Percentiles rank a stretch among this genome's conserved stretches.
Evolutionary conservation across 139 green algal genomes (phyloP).

Genomic region (Micractinium sp.): DNA sequence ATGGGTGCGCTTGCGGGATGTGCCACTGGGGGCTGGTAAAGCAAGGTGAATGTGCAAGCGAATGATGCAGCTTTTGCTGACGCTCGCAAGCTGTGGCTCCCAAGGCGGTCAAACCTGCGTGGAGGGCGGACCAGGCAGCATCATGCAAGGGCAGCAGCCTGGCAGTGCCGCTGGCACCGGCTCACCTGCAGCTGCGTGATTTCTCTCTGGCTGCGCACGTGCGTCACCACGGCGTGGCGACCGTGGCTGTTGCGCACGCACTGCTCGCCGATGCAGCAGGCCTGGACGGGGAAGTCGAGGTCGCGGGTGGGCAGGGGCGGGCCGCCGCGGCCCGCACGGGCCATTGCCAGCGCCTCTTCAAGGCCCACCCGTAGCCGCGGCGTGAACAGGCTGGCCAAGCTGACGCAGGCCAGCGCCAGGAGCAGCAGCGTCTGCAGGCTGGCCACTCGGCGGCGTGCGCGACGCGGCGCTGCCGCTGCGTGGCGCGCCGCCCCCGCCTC

Average conservation of each 20-base stretch:
- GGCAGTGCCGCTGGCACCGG: neutral
- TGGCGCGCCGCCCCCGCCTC: neutral
- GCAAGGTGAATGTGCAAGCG: too few relatives aligned
- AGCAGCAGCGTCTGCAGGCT: neutral
- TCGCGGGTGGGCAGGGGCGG: neutral
- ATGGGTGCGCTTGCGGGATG: too few relatives aligned
- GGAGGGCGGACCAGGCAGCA: too few relatives aligned
- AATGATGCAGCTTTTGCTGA: too few relatives aligned
- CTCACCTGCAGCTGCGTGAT: conserved; percentile 23
- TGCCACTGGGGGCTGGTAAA: too few relatives aligned
- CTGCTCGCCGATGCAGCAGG: conserved; percentile 27
- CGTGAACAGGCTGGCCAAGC: neutral
- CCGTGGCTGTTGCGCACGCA: conserved; percentile 16
- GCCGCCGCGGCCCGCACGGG: neutral
- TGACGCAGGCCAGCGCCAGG: neutral
- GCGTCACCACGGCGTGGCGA: conserved; percentile 22
- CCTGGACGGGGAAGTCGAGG: conserved; percentile 25
- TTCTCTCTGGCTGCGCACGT: conserved; percentile 24
- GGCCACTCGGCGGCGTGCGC: neutral
- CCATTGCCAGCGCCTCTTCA: conserved; percentile 4
- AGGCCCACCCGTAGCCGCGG: neutral
- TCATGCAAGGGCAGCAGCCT: neutral
- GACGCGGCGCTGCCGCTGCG: neutral
- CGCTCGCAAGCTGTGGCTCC: too few relatives aligned
- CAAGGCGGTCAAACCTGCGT: too few relatives aligned